Percentiles rank a stretch among this genome's conserved stretches.
Evolutionary conservation across 2,329 filamentous ascomycete species (phyloP).

Genomic region (Coniochaeta sp.): DNA sequence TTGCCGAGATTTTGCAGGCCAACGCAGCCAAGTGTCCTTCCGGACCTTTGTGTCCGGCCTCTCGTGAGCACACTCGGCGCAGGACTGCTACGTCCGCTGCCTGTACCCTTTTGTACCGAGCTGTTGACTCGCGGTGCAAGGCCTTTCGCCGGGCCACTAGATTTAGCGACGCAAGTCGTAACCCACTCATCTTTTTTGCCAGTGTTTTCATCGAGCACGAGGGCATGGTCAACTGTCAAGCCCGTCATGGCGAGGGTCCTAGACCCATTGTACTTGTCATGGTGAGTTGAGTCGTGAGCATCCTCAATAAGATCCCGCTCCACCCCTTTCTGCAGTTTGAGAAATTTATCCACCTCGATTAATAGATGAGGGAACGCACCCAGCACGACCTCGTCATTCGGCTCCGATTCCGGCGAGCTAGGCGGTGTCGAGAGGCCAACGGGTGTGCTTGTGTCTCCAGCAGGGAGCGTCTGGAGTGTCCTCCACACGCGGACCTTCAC

Average conservation of each 20-base stretch:
- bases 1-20: slow-evolving; percentile 90
- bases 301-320: slow-evolving; percentile 56
- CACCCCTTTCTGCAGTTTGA: slow-evolving; percentile 51
- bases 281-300: slow-evolving; percentile 61
- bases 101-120: slow-evolving; percentile 26
- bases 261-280: slow-evolving; percentile 71
- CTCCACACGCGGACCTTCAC: slow-evolving; percentile 76
- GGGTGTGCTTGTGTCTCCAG: slow-evolving; percentile 23
- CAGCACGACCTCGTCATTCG: slow-evolving; percentile 8
- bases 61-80: slow-evolving; percentile 58
- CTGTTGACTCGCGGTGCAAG: slow-evolving; percentile 26
- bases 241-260: slow-evolving; percentile 59
- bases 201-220: slow-evolving; percentile 78
- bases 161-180: slow-evolving; percentile 29
- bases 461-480: slow-evolving; percentile 42
- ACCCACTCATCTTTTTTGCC: slow-evolving; percentile 51
- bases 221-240: slow-evolving; percentile 63
- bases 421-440: slow-evolving; percentile 30
- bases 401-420: slow-evolving; percentile 14
- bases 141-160: slow-evolving; percentile 25
- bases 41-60: slow-evolving; percentile 60
- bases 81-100: slow-evolving; percentile 64
- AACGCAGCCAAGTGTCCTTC: slow-evolving; percentile 66
- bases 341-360: slow-evolving; percentile 57
- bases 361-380: slow-evolving; percentile 39